Base-by-base conservation (phyloP, 495 filamentous ascomycete genomes). In the Penicillium malachiteum region DNA sequence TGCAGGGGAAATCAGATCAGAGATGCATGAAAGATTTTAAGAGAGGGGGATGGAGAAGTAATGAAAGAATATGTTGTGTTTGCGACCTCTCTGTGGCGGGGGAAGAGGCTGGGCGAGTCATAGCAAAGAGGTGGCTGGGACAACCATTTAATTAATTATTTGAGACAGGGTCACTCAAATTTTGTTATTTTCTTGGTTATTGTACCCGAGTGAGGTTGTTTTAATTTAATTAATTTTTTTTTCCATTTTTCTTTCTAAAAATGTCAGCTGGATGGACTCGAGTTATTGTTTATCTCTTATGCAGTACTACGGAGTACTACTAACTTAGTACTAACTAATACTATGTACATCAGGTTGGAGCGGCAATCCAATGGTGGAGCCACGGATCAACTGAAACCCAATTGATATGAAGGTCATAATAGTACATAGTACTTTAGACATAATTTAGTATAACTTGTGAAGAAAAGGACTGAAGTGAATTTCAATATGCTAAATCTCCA, bases 71-170 rank as follows among this genome's bases (percentile, higher is more conserved):
- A 44, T 57, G 40, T 43, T 40, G 62, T 56, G 58, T 62, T 63
- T 50, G 63, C 58, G 52, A 50, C 57, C 55, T n/a, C n/a, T n/a
- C 48, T 58, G 56, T 34, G 46, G 52, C 45, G 45, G 21, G 37
- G 54, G 49, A 47, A 30, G 50, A 32, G 65, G 65, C 65, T 67
- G 65, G 65, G 52, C 62, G 54, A 58, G 58, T 66, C 60, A 66
- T 43, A 41, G 39, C 14, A 34, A 38, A 42, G 35, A 11, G 53
- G 64, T 57, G 64, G 64, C 61, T 65, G 61, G 64, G 64, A 45
- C 52, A 54, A 52, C 60, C 53, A 42, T 31, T 17, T 32, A 10
- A 21, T 31, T 13, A 13, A 14, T 30, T 38, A 14, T 1, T 11
- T n/a, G 6, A 44, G 41, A 18, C 18, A 9, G 16, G 39, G 16